Percentiles rank a stretch among this genome's conserved stretches.
Evolutionary conservation across 2,329 filamentous ascomycete genomes (phyloP).

Genomic region (Dendryphion nanum): DNA sequence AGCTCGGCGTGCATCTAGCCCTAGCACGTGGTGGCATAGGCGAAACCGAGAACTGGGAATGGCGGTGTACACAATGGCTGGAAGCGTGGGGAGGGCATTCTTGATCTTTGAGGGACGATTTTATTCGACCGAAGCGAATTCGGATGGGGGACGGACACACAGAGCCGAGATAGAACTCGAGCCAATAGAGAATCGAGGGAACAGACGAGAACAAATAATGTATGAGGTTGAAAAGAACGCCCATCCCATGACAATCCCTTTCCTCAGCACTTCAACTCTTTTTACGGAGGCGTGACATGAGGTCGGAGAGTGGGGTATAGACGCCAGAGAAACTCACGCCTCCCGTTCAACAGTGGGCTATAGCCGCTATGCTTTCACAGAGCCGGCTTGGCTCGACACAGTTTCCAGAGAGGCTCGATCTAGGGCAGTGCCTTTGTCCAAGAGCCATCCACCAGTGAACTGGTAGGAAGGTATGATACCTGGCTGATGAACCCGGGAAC

Average conservation of each 20-base stretch:
- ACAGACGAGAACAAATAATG: conserved; percentile 8
- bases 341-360: conserved; percentile 7
- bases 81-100: no score
- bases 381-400: conserved; percentile 5
- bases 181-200: no score
- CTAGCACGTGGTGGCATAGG: no score
- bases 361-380: conserved; percentile 13
- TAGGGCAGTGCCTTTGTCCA: conserved; percentile 39
- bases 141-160: no score
- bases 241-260: conserved; percentile 23
- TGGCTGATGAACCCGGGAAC: conserved; percentile 32
- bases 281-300: conserved; percentile 20
- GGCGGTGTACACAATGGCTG: no score
- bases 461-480: conserved; percentile 19
- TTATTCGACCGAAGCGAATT: no score
- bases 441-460: conserved; percentile 30
- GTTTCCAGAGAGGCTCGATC: conserved; percentile 17
- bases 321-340: conserved; percentile 32
- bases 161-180: no score
- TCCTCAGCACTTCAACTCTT: conserved; percentile 23
- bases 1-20: no score
- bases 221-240: conserved; percentile 36
- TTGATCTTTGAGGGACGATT: no score
- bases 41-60: no score
- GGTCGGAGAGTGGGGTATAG: conserved; percentile 20